A percentile compares a stretch with the other conserved stretches of the same genome.
Evolutionary conservation across 2,329 filamentous ascomycete species (phyloP).

Genomic region (Sporothrix brunneoviolacea): DNA sequence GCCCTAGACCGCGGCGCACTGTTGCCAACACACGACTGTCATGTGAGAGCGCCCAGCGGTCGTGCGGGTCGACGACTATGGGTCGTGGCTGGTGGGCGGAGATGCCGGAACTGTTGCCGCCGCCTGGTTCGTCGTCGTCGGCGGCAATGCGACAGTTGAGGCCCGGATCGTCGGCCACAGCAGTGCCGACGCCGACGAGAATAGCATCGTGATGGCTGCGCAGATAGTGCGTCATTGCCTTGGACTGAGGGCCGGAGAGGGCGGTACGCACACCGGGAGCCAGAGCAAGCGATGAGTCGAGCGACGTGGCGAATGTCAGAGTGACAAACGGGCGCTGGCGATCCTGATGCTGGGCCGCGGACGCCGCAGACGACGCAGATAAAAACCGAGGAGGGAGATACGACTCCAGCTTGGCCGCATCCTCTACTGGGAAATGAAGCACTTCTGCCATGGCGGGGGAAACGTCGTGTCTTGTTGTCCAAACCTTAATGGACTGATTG

Average conservation of each 20-base stretch:
- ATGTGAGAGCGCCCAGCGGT: slow-evolving; percentile 60
- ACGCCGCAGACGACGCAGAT: neutral
- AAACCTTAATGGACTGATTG: too few relatives aligned
- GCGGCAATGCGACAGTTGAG: slow-evolving; percentile 72
- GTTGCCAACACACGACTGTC: slow-evolving; percentile 61
- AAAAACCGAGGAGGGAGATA: slow-evolving; percentile 19
- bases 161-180: slow-evolving; percentile 75
- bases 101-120: slow-evolving; percentile 22
- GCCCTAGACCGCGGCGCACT: slow-evolving; percentile 57
- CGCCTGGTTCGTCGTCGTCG: slow-evolving; percentile 23
- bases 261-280: slow-evolving; percentile 73
- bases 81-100: slow-evolving; percentile 61
- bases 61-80: slow-evolving; percentile 71
- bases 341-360: neutral
- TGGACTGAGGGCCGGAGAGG: slow-evolving; percentile 75
- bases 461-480: too few relatives aligned
- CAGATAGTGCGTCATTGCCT: slow-evolving; percentile 89
- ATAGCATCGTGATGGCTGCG: slow-evolving; percentile 79
- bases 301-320: slow-evolving; percentile 83
- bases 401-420: slow-evolving; percentile 20
- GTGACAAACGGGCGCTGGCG: slow-evolving; percentile 53
- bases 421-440: slow-evolving; percentile 18
- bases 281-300: slow-evolving; percentile 74
- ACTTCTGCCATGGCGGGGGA: slow-evolving; percentile 16
- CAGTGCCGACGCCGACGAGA: slow-evolving; percentile 76